These are phyloP conservation scores for Aethionema arabicum DNA, from an alignment of 345 rosid genomes.

Conservation along the genomic window DNA sequence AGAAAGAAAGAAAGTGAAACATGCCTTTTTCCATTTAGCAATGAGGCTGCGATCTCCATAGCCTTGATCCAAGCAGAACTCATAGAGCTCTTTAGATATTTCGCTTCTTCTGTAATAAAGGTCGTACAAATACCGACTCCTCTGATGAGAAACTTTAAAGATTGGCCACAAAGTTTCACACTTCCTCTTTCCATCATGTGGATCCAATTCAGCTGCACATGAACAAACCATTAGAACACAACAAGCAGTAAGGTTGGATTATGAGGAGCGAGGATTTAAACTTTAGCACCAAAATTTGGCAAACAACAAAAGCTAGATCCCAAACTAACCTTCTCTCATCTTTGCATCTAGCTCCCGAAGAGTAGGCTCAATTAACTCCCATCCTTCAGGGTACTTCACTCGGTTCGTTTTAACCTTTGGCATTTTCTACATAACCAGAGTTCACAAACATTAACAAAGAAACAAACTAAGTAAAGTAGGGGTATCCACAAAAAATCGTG, in stretches of 20 bases:
- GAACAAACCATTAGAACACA: neutral
- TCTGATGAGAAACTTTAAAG: conserved; percentile 74
- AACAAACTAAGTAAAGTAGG: neutral
- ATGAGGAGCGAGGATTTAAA: neutral
- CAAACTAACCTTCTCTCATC: conserved; percentile 73
- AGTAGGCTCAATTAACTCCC: conserved; percentile 85
- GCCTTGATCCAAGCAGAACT: conserved; percentile 73
- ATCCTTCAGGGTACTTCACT: conserved; percentile 64
- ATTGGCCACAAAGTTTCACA: conserved; percentile 81
- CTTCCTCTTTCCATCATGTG: conserved; percentile 81
- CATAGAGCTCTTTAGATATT: conserved; percentile 72
- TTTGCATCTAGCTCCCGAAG: conserved; percentile 59
- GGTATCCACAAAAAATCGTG: neutral
- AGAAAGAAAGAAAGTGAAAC: neutral
- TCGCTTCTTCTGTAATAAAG: conserved; percentile 63
- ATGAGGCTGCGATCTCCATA: conserved; percentile 63
- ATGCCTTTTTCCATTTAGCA: conserved; percentile 63
- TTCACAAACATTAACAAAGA: neutral
- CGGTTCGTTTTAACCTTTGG: conserved; percentile 77
- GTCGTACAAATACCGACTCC: conserved; percentile 72
- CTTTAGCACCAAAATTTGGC: neutral
- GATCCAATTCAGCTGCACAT: conserved; percentile 69
- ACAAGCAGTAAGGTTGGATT: neutral
- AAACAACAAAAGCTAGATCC: neutral
- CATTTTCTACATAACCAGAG: conserved; percentile 29